A percentile compares a stretch with the other conserved stretches of the same genome.
phyloP scores from a whole-genome alignment of 2,329 filamentous ascomycete species.

The Neonectria sp. region DNA sequence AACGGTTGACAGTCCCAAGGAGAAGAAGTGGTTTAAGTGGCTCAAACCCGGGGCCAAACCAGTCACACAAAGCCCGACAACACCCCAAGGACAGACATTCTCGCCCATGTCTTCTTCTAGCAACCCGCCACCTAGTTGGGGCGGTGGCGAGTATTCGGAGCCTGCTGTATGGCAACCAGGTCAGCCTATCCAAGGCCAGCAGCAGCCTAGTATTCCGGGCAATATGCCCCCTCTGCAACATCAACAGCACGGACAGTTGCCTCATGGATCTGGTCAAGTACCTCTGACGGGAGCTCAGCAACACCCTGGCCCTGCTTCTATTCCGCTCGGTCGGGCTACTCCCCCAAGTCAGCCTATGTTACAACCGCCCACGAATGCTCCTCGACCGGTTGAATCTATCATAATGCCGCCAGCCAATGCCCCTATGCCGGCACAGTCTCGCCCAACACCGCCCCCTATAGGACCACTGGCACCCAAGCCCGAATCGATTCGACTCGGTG shows the following conservation, averaged over 20 bases:
- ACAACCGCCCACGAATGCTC: slow-evolving; percentile 5
- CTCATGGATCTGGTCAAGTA: background rate
- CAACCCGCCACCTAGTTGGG: slow-evolving; percentile 32
- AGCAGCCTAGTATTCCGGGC: background rate
- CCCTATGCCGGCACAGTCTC: background rate
- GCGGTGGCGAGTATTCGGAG: slow-evolving; percentile 40
- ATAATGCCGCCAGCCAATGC: slow-evolving; percentile 1
- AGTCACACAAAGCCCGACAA: slow-evolving; percentile 38
- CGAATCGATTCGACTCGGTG: background rate
- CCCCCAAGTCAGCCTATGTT: slow-evolving; percentile 11
- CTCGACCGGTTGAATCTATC: background rate
- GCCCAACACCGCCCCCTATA: background rate
- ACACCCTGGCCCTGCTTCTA: background rate
- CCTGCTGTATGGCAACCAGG: slow-evolving; percentile 43
- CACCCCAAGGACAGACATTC: slow-evolving; percentile 17
- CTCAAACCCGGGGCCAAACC: slow-evolving; percentile 44
- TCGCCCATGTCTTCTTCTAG: slow-evolving; percentile 30
- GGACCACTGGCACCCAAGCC: background rate
- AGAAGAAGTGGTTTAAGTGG: slow-evolving; percentile 48
- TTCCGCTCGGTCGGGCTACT: slow-evolving; percentile 2
- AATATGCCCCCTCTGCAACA: slow-evolving; percentile 5
- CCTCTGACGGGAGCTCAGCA: background rate
- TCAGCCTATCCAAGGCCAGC: slow-evolving; percentile 24
- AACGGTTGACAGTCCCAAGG: slow-evolving; percentile 37
- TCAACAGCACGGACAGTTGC: slow-evolving; percentile 11